A percentile compares a stretch with the other conserved stretches of the same genome.
phyloP scores from a whole-genome alignment of 139 green algal species.

The Closterium sp. region DNA sequence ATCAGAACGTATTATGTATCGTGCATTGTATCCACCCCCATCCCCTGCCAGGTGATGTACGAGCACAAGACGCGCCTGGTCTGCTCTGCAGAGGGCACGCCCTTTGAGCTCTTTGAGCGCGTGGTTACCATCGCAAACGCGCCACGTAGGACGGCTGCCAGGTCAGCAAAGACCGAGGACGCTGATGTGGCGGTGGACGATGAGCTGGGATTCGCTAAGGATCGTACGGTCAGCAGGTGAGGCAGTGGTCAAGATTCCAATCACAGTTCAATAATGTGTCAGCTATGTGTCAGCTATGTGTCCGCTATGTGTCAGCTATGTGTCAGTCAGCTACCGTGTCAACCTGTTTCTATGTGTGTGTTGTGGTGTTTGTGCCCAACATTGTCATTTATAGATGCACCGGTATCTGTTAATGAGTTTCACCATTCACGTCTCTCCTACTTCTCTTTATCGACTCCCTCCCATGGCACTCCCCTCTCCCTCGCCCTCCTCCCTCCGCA shows the following conservation, averaged over 20 bases:
- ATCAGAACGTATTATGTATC: no score
- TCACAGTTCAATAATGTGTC: neutral
- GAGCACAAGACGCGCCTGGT: conserved; percentile 79
- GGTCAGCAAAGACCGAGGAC: conserved; percentile 6
- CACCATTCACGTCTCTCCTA: no score
- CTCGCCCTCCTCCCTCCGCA: neutral
- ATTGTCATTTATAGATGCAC: no score
- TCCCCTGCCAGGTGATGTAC: conserved; percentile 66
- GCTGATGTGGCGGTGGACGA: conserved; percentile 36
- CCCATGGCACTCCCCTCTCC: no score
- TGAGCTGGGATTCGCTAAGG: conserved; percentile 79
- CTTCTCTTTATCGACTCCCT: no score
- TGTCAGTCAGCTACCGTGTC: no score
- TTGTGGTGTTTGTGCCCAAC: no score
- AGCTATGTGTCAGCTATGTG: neutral
- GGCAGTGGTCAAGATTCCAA: neutral
- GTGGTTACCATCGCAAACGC: conserved; percentile 66
- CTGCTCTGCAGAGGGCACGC: conserved; percentile 71
- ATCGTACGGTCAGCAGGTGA: conserved; percentile 74
- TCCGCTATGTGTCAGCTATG: no score
- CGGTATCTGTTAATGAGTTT: no score
- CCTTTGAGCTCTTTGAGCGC: conserved; percentile 80
- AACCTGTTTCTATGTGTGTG: no score
- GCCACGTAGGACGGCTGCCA: neutral
- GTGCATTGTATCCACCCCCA: no score